Base-by-base conservation (phyloP, 2,329 filamentous ascomycete species). In the Verticillium dahliae region DNA sequence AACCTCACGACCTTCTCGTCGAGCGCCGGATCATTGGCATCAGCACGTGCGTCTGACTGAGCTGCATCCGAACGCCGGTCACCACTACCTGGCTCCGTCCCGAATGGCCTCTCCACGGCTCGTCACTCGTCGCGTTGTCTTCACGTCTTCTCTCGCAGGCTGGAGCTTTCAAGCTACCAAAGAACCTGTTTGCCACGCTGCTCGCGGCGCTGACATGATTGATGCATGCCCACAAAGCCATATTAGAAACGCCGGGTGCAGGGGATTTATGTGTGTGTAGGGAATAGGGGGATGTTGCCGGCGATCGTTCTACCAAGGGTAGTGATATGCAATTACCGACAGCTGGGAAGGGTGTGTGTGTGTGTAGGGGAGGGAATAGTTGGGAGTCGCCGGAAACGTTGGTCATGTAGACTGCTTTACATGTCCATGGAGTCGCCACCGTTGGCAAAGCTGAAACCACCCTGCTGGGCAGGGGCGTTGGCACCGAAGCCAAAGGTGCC, bases 371-470 rank as follows among this genome's bases (percentile, higher is more conserved):
- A 61, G 60, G 63, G 62, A 45, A 56, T 27, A 35, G 58, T 59
- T 55, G 62, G 60, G 54, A 34, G 58, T 60, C 60, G 60, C 59
- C 33, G 56, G 58, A 58, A 59, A 56, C 37, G 50, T 14, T 22
- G 55, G 31, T 9, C 4, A 18, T 57, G 34, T 57, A 6, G 6
- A 50, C 18, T 10, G 10, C 45, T 67, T 78, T 84, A 87, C 85
- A 87, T 87, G 70, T 87, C 85, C 85, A 87, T 87, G 31, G 83
- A 84, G 71, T 87, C 84, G 65, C 79, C 80, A 61, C 82, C 82
- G 72, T 87, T 92, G 75, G 91, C 91, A 75, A 99, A 99, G 86
- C 91, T 97, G 86, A 98, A 99, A 73, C 90, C 90, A 68, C 90
- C 89, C 72, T 91, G 88, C 39, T 78, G 76, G 50, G 75, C 74